phyloP scores from a whole-genome alignment of 2,329 filamentous ascomycete genomes.

The Neoarthrinium moseri region DNA sequence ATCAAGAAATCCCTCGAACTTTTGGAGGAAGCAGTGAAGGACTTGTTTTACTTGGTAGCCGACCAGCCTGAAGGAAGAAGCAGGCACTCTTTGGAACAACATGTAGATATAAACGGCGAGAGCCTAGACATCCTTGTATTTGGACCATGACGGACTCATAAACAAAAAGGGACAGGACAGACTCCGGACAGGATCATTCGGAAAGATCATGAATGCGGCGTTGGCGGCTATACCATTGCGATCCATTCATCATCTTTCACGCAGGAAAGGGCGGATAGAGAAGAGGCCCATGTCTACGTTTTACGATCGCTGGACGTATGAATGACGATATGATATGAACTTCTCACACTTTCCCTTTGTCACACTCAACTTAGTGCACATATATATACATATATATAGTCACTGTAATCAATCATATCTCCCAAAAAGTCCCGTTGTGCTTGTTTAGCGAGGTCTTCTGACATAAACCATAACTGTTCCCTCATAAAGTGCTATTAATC shows the following conservation, averaged over 20 bases:
- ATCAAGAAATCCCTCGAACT: too few species aligned
- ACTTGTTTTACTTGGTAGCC: constrained; percentile 2
- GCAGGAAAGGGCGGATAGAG: constrained; percentile 8
- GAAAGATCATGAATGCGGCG: background rate
- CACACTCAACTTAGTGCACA: background rate
- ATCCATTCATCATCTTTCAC: background rate
- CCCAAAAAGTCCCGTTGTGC: too few species aligned
- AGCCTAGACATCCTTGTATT: constrained; percentile 7
- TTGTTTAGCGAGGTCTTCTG: background rate
- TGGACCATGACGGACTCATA: constrained; percentile 3
- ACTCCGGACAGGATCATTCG: background rate
- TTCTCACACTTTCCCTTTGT: background rate
- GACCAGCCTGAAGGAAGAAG: constrained; percentile 1
- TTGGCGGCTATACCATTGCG: constrained; percentile 1
- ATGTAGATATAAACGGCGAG: constrained; percentile 6
- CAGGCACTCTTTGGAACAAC: constrained; percentile 2
- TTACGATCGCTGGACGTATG: constrained; percentile 28
- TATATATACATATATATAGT: too few species aligned
- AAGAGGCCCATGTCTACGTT: constrained; percentile 17
- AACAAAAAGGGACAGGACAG: background rate
- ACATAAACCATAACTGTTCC: background rate
- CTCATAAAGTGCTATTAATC: too few species aligned
- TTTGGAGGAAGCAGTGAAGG: too few species aligned
- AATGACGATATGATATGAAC: constrained; percentile 31
- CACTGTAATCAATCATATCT: too few species aligned